A percentile compares a stretch with the other conserved stretches of the same genome.
Evolutionary conservation across 805 yeast genomes (phyloP).

Genomic region (Pichia pseudocactophila): DNA sequence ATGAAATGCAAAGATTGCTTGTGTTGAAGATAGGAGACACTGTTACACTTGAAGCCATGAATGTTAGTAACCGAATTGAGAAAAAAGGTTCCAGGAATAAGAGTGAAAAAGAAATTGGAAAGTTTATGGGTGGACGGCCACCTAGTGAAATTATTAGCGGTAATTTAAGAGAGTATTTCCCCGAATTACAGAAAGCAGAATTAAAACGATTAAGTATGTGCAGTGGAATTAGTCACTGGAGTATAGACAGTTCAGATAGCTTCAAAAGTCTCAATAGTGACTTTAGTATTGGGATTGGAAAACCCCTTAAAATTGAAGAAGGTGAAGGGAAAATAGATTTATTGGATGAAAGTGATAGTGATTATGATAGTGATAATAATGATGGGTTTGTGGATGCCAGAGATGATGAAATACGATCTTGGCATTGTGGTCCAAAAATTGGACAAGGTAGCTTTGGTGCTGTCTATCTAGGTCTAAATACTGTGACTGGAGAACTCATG

Average conservation of each 20-base stretch:
- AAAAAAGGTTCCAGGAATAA: conserved; percentile 1
- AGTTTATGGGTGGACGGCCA: conserved; percentile 81
- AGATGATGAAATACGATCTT: conserved; percentile 32
- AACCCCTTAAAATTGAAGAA: conserved; percentile 11
- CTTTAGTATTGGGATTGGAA: conserved; percentile 24
- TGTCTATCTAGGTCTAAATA: conserved; percentile 86
- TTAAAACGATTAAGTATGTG: conserved; percentile 15
- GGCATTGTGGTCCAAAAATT: conserved; percentile 89
- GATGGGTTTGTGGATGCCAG: conserved; percentile 26
- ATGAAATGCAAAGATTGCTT: background rate
- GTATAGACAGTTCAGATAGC: background rate
- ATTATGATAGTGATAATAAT: too few species aligned
- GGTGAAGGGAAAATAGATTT: conserved; percentile 23
- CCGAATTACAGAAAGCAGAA: conserved; percentile 63
- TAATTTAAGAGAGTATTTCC: conserved; percentile 85
- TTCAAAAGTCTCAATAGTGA: conserved; percentile 19
- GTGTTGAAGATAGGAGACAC: background rate
- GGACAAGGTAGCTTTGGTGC: conserved; percentile 95
- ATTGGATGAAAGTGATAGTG: conserved; percentile 45
- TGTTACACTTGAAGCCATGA: conserved; percentile 37
- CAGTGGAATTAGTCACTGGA: conserved; percentile 12
- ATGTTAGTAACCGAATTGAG: conserved; percentile 35
- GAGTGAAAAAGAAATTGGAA: conserved; percentile 5
- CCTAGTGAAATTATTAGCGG: conserved; percentile 87
- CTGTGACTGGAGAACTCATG: conserved; percentile 89